These are phyloP conservation scores for Sporopachydermia cereana DNA, from an alignment of 1,139 yeast species.

Conservation along the genomic window DNA sequence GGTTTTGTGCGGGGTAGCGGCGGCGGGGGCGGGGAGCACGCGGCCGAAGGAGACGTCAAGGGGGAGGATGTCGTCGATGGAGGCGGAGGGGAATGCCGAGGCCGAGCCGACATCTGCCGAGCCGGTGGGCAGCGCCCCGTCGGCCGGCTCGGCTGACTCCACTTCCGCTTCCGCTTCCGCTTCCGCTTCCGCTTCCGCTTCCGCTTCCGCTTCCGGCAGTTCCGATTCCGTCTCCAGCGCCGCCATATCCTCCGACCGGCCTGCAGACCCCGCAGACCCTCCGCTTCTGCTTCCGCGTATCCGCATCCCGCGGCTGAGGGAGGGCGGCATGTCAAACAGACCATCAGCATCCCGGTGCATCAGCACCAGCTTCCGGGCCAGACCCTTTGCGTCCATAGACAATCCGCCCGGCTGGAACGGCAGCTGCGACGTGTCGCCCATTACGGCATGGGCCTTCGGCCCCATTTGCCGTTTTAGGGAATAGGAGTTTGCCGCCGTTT, in stretches of 20 bases:
- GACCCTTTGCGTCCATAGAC: constrained; percentile 16
- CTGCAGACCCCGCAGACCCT: no score
- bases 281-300: constrained; percentile 11
- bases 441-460: constrained; percentile 46
- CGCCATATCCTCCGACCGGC: no score
- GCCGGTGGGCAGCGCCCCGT: constrained; percentile 8
- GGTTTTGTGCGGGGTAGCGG: constrained; percentile 31
- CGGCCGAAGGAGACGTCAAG: constrained; percentile 42
- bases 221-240: constrained; percentile 18
- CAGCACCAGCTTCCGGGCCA: constrained; percentile 23
- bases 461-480: constrained; percentile 61
- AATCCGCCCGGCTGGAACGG: constrained; percentile 96
- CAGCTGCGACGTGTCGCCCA: constrained; percentile 63
- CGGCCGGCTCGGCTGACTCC: constrained; percentile 10
- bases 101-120: constrained; percentile 7
- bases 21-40: constrained; percentile 22
- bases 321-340: constrained; percentile 72
- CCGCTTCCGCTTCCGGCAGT: constrained; percentile 17
- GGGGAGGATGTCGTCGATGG: constrained; percentile 68
- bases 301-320: constrained; percentile 60
- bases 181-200: constrained; percentile 14
- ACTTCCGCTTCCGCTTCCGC: constrained; percentile 7
- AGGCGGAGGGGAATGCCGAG: background rate
- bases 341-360: constrained; percentile 67
- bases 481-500: constrained; percentile 56